Evolutionary conservation across 805 yeast species (phyloP).

Genomic region (Sugiyamaella chiloensis): DNA sequence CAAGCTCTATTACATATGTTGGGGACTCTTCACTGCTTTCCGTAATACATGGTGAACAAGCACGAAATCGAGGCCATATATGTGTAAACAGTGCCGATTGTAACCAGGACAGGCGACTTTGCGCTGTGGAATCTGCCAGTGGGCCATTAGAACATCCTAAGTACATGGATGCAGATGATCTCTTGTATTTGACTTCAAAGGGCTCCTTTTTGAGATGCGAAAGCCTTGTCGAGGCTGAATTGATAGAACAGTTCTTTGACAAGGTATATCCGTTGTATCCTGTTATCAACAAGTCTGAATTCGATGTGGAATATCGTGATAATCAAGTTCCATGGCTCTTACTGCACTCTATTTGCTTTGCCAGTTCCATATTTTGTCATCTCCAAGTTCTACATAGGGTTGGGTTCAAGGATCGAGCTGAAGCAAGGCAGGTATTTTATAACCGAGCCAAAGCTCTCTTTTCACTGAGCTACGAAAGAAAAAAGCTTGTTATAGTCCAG

Average conservation of each 20-base stretch:
- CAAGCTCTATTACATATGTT: neutral
- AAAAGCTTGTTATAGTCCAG: slow-evolving; percentile 13
- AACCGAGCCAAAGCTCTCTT: slow-evolving; percentile 13
- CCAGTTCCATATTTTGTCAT: slow-evolving; percentile 14
- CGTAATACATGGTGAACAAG: neutral
- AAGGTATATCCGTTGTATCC: slow-evolving; percentile 19
- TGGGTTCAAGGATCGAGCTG: slow-evolving; percentile 3
- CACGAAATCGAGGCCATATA: neutral
- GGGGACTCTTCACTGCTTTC: neutral
- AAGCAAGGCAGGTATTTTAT: slow-evolving; percentile 14
- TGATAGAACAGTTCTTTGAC: slow-evolving; percentile 13
- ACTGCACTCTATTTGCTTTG: slow-evolving; percentile 18
- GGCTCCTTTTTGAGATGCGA: neutral
- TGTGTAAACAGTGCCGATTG: neutral
- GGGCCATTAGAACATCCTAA: neutral
- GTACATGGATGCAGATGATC: neutral
- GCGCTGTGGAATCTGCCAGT: neutral
- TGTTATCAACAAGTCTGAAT: slow-evolving; percentile 12
- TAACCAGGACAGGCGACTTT: neutral
- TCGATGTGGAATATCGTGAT: slow-evolving; percentile 11
- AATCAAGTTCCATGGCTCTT: slow-evolving; percentile 12
- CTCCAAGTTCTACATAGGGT: slow-evolving; percentile 9
- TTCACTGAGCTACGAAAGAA: slow-evolving; percentile 6
- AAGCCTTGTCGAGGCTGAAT: neutral
- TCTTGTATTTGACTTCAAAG: neutral